Conservation (phyloP, 768 basidiomycete species). For the Suillus plorans region DNA sequence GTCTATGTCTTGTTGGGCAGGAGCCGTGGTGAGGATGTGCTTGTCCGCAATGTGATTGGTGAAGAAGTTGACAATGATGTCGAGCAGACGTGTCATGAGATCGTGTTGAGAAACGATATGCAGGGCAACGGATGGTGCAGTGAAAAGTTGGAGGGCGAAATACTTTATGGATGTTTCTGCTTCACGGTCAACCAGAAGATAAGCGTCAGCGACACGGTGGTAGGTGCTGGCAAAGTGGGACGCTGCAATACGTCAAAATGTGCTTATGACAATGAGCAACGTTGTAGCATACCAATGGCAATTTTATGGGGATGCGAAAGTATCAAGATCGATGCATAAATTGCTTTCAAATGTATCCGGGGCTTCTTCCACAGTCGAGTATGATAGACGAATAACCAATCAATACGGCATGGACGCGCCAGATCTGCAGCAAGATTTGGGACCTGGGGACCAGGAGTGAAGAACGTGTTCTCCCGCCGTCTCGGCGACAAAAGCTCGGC, state of each 20-base stretch:
- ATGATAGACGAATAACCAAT: constrained; percentile 80
- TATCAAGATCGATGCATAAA: constrained; percentile 74
- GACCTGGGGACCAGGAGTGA: constrained; percentile 36
- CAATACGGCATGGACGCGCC: constrained; percentile 60
- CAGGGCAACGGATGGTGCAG: constrained; percentile 80
- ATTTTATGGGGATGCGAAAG: constrained; percentile 74
- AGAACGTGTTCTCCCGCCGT: constrained; percentile 48
- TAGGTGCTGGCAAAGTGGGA: constrained; percentile 85
- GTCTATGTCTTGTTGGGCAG: constrained; percentile 49
- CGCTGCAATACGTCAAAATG: constrained; percentile 43
- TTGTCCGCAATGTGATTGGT: constrained; percentile 84
- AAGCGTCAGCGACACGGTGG: constrained; percentile 83
- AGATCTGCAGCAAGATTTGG: constrained; percentile 40
- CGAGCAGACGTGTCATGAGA: constrained; percentile 73
- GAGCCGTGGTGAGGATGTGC: constrained; percentile 46
- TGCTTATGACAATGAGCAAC: neutral
- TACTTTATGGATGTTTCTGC: constrained; percentile 95
- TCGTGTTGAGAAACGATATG: constrained; percentile 75
- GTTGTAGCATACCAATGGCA: constrained; percentile 61
- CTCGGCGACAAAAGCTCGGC: constrained; percentile 66
- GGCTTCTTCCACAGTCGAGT: constrained; percentile 85
- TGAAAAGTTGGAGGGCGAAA: constrained; percentile 90
- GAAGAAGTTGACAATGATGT: constrained; percentile 89
- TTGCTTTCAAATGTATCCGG: constrained; percentile 75
- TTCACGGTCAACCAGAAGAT: constrained; percentile 90